Evolutionary conservation across 306 rosid genomes (phyloP).

Genomic region (Acacia crassicarpa): DNA sequence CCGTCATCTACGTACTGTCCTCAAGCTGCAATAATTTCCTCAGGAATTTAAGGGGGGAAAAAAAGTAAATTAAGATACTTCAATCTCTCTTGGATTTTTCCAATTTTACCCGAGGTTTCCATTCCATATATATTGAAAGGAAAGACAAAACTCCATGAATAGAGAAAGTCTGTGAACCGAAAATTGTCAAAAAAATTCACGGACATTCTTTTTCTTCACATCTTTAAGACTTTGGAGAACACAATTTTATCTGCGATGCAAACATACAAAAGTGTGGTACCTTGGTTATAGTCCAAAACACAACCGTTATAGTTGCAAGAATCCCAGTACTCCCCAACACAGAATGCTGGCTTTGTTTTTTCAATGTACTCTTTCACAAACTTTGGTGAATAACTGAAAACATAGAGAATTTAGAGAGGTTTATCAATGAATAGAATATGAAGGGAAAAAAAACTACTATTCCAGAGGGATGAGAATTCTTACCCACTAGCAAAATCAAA

Average conservation of each 20-base stretch:
- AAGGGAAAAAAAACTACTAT: background rate
- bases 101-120: background rate
- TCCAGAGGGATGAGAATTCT: slow-evolving; percentile 17
- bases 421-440: background rate
- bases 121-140: background rate
- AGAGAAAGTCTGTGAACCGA: background rate
- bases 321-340: slow-evolving; percentile 92
- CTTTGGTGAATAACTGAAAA: slow-evolving; percentile 69
- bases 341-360: slow-evolving; percentile 79
- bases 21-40: background rate
- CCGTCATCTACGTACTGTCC: background rate
- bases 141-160: background rate
- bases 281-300: slow-evolving; percentile 86
- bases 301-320: slow-evolving; percentile 73
- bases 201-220: background rate
- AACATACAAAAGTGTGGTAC: slow-evolving; percentile 33
- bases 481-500: slow-evolving; percentile 93
- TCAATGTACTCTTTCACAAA: slow-evolving; percentile 83
- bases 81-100: background rate
- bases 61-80: background rate
- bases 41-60: background rate
- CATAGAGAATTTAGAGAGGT: slow-evolving; percentile 23
- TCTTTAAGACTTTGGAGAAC: background rate
- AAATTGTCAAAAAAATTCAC: background rate
- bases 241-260: background rate